Percentiles rank a stretch among this genome's conserved stretches.
Evolutionary conservation across 345 rosid species (phyloP).

Genomic region (Camelina neglecta): DNA sequence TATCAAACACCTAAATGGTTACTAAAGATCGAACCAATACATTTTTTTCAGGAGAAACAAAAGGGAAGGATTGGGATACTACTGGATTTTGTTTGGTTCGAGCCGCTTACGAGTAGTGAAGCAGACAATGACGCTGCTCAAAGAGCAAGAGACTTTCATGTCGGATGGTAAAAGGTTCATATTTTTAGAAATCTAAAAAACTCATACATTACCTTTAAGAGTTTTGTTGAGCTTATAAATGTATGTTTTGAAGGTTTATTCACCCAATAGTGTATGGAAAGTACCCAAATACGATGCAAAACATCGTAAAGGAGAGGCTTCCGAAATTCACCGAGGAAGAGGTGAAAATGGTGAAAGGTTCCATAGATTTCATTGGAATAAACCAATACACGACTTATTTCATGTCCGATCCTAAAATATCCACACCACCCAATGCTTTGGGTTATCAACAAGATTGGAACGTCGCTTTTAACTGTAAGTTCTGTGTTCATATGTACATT

Average conservation of each 20-base stretch:
- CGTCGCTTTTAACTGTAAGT: constrained; percentile 78
- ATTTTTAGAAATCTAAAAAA: neutral
- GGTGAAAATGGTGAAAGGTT: constrained; percentile 86
- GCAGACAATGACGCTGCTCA: constrained; percentile 91
- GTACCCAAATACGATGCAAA: constrained; percentile 85
- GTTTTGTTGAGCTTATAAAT: constrained; percentile 7
- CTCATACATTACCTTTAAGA: neutral
- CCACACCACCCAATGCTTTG: constrained; percentile 54
- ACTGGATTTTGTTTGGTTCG: constrained; percentile 95
- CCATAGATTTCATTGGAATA: constrained; percentile 87
- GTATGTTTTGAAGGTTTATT: constrained; percentile 62
- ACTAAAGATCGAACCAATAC: neutral
- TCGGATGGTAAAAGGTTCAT: constrained; percentile 73
- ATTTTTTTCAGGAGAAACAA: constrained; percentile 58
- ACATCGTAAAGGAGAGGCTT: constrained; percentile 70
- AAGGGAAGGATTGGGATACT: constrained; percentile 93
- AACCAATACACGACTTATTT: constrained; percentile 91
- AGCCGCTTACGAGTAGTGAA: constrained; percentile 85
- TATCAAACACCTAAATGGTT: neutral
- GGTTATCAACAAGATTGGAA: constrained; percentile 98
- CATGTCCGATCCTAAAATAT: constrained; percentile 57
- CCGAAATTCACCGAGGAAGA: constrained; percentile 81
- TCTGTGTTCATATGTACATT: neutral
- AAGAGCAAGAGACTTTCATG: constrained; percentile 92
- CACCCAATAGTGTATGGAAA: constrained; percentile 96